phyloP scores from a whole-genome alignment of 495 filamentous ascomycete genomes.

The Podospora comata region DNA sequence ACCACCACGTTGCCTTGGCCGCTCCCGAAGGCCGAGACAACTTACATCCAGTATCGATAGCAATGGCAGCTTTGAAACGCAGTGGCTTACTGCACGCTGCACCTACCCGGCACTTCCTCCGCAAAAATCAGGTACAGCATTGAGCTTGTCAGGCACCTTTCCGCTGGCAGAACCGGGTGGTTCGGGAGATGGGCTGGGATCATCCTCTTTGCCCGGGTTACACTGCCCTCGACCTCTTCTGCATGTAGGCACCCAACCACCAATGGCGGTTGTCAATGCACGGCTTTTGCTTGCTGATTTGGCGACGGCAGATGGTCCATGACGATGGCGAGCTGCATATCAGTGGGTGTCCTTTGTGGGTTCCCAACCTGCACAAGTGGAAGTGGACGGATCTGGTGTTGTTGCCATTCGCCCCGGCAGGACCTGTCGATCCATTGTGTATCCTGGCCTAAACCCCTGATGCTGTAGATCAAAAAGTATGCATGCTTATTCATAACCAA shows the following conservation, averaged over 20 bases:
- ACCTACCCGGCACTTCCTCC: background rate
- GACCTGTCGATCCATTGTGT: background rate
- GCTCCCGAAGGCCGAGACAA: background rate
- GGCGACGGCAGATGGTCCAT: background rate
- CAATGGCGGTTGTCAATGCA: background rate
- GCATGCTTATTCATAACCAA: background rate
- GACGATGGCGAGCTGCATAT: slow-evolving; percentile 12
- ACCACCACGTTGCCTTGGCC: background rate
- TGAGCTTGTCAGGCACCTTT: background rate
- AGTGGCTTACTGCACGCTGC: background rate
- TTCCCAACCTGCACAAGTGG: background rate
- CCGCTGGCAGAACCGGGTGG: background rate
- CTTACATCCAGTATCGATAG: background rate
- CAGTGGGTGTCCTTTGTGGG: background rate
- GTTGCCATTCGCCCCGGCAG: background rate
- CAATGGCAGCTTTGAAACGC: background rate
- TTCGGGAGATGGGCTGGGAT: background rate
- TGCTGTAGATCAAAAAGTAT: background rate
- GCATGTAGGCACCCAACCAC: background rate
- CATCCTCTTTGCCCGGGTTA: background rate
- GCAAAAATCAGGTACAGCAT: background rate
- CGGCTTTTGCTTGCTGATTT: background rate
- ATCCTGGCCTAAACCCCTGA: background rate
- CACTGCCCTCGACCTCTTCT: background rate
- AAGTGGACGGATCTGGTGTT: too few species aligned